Percentiles rank a stretch among this genome's conserved stretches.
Evolutionary conservation across 768 basidiomycete genomes (phyloP).

Genomic region (Calvatia gigantea): DNA sequence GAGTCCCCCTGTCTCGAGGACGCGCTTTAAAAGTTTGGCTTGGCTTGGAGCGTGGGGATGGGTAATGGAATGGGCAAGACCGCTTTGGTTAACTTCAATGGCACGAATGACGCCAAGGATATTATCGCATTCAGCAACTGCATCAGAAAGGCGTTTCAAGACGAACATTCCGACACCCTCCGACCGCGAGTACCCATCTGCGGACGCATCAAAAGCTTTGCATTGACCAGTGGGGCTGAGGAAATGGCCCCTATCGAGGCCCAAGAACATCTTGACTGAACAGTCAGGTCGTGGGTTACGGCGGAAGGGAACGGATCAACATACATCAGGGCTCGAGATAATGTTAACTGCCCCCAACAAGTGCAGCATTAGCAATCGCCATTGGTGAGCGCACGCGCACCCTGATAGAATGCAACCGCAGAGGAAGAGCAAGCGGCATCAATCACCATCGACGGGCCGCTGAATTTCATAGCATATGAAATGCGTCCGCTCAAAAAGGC

Average conservation of each 20-base stretch:
- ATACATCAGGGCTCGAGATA: slow-evolving; percentile 67
- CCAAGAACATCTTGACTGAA: slow-evolving; percentile 56
- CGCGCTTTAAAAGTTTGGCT: slow-evolving; percentile 43
- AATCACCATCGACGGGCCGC: slow-evolving; percentile 68
- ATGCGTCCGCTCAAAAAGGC: slow-evolving; percentile 72
- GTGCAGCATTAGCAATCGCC: slow-evolving; percentile 63
- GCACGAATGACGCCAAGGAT: slow-evolving; percentile 68
- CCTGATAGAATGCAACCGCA: slow-evolving; percentile 63
- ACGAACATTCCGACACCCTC: slow-evolving; percentile 74
- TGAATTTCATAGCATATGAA: slow-evolving; percentile 62
- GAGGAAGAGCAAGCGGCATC: slow-evolving; percentile 80
- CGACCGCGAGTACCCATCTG: slow-evolving; percentile 68
- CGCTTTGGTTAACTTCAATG: slow-evolving; percentile 70
- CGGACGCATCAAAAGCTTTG: slow-evolving; percentile 66
- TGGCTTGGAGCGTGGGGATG: slow-evolving; percentile 67
- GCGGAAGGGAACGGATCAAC: slow-evolving; percentile 18
- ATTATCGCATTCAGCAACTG: slow-evolving; percentile 59
- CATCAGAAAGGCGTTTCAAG: slow-evolving; percentile 67
- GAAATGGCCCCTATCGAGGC: slow-evolving; percentile 67
- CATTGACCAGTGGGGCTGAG: slow-evolving; percentile 64
- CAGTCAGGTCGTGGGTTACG: neutral
- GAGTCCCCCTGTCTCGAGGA: slow-evolving; percentile 44
- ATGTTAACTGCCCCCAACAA: slow-evolving; percentile 77
- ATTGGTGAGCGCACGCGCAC: slow-evolving; percentile 57
- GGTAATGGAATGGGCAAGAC: slow-evolving; percentile 62